These are phyloP conservation scores for Sechiopsis laciniata DNA, from an alignment of 306 rosid species.

Conservation along the genomic window DNA sequence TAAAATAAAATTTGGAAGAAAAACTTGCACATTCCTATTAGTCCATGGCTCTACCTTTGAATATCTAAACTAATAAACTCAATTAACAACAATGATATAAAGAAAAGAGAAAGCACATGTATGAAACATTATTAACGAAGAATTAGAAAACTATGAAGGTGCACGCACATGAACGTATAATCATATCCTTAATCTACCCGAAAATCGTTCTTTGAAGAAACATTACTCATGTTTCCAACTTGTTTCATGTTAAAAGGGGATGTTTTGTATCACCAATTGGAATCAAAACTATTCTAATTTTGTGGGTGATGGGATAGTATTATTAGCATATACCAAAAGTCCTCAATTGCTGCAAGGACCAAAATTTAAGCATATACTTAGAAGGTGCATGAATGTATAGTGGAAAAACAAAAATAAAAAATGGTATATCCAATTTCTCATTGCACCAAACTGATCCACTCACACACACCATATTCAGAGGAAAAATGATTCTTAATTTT, in stretches of 20 bases:
- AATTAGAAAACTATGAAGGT: neutral
- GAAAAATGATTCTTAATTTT: neutral
- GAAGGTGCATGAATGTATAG: too few species aligned
- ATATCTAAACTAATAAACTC: too few species aligned
- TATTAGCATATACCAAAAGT: neutral
- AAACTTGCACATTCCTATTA: too few species aligned
- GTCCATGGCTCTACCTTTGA: neutral
- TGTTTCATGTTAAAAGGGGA: neutral
- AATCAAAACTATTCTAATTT: neutral
- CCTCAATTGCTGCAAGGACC: constrained; percentile 1
- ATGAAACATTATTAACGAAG: neutral
- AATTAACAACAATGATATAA: too few species aligned
- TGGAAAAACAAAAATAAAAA: neutral
- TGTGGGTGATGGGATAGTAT: neutral
- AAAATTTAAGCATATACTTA: neutral
- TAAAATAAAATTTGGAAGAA: too few species aligned
- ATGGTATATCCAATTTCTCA: neutral
- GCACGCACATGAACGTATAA: too few species aligned
- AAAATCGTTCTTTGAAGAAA: neutral
- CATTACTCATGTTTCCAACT: neutral
- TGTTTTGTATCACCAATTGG: neutral
- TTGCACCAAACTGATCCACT: neutral
- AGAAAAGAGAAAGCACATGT: neutral
- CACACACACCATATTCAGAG: neutral
- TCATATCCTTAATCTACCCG: neutral